Percentiles rank a stretch among this genome's conserved stretches.
phyloP scores from a whole-genome alignment of 2,329 filamentous ascomycete species.

The Pseudogymnoascus sp. region DNA sequence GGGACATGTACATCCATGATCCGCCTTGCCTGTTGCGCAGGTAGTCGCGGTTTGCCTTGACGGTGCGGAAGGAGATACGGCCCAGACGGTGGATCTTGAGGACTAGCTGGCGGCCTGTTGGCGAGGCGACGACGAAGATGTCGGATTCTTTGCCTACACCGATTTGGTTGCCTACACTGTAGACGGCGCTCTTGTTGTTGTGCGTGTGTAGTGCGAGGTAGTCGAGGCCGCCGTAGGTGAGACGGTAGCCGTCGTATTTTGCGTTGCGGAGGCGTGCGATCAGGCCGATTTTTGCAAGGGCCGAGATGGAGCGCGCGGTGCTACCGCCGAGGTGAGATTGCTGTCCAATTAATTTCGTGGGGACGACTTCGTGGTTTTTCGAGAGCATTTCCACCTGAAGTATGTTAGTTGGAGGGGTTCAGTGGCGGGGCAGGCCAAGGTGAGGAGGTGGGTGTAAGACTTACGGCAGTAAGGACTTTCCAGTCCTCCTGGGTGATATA shows the following conservation, averaged over 20 bases:
- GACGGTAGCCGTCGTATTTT: conserved; percentile 92
- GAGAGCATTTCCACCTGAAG: conserved; percentile 81
- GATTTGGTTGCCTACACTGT: conserved; percentile 89
- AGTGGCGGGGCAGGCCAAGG: conserved; percentile 16
- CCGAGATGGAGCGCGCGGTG: conserved; percentile 81
- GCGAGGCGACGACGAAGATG: conserved; percentile 85
- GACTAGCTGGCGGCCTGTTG: conserved; percentile 67
- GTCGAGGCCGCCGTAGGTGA: conserved; percentile 94
- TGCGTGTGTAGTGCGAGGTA: conserved; percentile 94
- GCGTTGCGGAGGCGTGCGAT: conserved; percentile 92
- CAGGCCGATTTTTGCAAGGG: conserved; percentile 81
- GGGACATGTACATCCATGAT: conserved; percentile 97
- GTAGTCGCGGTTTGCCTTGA: conserved; percentile 95
- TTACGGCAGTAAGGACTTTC: conserved; percentile 84
- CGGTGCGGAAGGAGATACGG: conserved; percentile 91
- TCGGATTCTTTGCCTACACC: conserved; percentile 97
- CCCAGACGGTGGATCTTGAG: conserved; percentile 95
- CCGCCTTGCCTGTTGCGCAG: conserved; percentile 70
- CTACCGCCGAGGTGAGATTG: conserved; percentile 72
- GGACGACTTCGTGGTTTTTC: conserved; percentile 95
- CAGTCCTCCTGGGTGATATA: conserved; percentile 91
- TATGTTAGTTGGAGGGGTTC: conserved; percentile 30
- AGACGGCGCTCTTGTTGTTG: conserved; percentile 69
- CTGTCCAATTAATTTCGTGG: conserved; percentile 78
- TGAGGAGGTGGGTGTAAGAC: conserved; percentile 25